Evolutionary conservation across 768 basidiomycete species (phyloP), one percentile per base, ranked within the genome.

Genomic region (Mycena filopes): DNA sequence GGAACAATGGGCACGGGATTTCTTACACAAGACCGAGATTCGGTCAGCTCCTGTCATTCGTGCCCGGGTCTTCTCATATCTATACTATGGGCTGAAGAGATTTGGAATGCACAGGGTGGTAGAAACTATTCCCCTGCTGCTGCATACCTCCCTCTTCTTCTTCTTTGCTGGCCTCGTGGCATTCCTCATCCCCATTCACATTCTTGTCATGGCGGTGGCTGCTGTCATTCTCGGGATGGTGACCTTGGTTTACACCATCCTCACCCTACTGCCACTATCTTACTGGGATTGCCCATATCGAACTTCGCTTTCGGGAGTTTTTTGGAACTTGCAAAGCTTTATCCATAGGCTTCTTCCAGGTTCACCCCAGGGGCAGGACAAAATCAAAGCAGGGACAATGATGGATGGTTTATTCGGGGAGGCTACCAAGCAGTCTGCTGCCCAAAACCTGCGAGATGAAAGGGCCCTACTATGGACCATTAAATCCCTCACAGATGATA

Each of bases 1-100:
- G 5, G 31, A 51, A 15, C 46, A 47, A 47, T 47, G 46, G 46
- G 46, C 46, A 26, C 46, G 46, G 15, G 46, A 47, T 47, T 47
- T 47, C 25, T 6, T 47, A 13, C 46, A 47, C 25, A 26, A 26
- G 16, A 25, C 46, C 12, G 25, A 47, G 12, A 47, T 47, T 23
- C 46, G 46, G 15, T 47, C 46, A 4, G 25, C 46, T 5, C 46
- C 46, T 10, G 25, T 46, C 11, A 46, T 46, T n/a, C 25, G 46
- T 15, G 46, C 46, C 25, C 46, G 46, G 1, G 26, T 47, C 1
- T 28, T 47, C 25, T 47, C 46, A 13, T 47, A 26, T 18, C 25
- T 47, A 15, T 47, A 47, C 6, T 47, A 47, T 15, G 46, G 46
- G 25, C 25, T 47, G 11, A 47, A 26, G 46, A 3, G 25, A 7